Evolutionary conservation across 306 rosid genomes (phyloP).

Genomic region (Cucumis sativus): DNA sequence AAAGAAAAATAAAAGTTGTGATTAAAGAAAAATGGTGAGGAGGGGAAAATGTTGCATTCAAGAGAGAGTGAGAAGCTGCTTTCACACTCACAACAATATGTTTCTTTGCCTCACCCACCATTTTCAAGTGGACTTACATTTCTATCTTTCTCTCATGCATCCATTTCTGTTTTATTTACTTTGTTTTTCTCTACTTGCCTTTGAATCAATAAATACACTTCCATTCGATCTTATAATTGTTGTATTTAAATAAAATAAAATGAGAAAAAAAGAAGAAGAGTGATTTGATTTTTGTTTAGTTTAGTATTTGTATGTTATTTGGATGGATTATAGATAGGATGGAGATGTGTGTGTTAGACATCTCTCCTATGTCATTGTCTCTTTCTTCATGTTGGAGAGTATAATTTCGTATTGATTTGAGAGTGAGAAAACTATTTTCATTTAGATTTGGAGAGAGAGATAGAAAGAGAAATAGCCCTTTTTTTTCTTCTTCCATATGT

Average conservation of each 20-base stretch:
- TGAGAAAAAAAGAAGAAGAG: no score
- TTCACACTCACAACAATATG: not conserved
- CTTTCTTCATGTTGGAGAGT: not conserved
- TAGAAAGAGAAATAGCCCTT: no score
- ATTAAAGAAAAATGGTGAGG: not conserved
- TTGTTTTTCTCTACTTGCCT: not conserved
- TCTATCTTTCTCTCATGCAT: not conserved
- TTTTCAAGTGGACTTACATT: not conserved
- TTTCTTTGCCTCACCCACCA: constrained; percentile 3
- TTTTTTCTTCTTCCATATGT: no score
- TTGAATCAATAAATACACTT: no score
- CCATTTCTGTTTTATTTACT: not conserved
- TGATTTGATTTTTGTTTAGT: no score
- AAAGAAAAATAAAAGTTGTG: not conserved
- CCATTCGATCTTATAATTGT: no score
- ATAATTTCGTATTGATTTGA: not conserved
- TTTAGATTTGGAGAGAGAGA: not conserved
- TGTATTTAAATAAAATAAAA: no score
- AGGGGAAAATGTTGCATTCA: constrained; percentile 5
- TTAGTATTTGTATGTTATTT: no score
- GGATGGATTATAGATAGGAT: not conserved
- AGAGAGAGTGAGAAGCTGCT: not conserved
- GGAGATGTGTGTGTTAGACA: no score
- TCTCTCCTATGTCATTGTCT: not conserved
- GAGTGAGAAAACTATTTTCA: not conserved